Evolutionary conservation across 306 rosid species (phyloP).

Genomic region (Potentilla sterilis): DNA sequence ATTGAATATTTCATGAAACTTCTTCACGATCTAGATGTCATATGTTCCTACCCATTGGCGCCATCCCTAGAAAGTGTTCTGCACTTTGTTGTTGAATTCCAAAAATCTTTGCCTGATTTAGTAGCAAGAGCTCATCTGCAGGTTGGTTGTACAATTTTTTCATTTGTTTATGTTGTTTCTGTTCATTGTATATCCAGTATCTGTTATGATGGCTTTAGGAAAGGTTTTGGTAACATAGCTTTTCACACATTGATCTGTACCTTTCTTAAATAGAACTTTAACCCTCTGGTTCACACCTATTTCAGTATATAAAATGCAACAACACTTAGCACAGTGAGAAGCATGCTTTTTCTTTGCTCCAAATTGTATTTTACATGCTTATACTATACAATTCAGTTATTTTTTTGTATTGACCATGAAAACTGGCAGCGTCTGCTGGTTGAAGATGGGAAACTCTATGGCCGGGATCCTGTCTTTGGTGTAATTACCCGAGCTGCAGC

Average conservation of each 20-base stretch:
- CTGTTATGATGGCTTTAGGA: slow-evolving; percentile 11
- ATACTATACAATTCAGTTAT: slow-evolving; percentile 12
- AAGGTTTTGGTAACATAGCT: not conserved
- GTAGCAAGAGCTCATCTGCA: slow-evolving; percentile 96
- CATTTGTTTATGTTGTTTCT: slow-evolving; percentile 18
- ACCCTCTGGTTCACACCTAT: not conserved
- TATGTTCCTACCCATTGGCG: slow-evolving; percentile 72
- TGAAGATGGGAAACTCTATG: slow-evolving; percentile 89
- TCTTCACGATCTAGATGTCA: slow-evolving; percentile 64
- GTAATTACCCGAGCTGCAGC: slow-evolving; percentile 76
- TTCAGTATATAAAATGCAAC: not conserved
- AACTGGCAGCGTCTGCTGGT: slow-evolving; percentile 77
- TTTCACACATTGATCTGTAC: not conserved
- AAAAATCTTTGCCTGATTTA: slow-evolving; percentile 87
- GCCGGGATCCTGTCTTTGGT: slow-evolving; percentile 64
- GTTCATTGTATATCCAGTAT: not conserved
- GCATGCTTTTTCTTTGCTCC: not conserved
- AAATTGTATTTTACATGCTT: slow-evolving; percentile 3
- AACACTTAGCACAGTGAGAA: not conserved
- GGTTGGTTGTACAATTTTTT: slow-evolving; percentile 43
- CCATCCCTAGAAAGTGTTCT: slow-evolving; percentile 68
- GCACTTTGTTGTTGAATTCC: slow-evolving; percentile 83
- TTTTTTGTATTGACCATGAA: slow-evolving; percentile 34
- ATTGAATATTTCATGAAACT: slow-evolving; percentile 83
- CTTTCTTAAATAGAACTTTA: not conserved